Evolutionary conservation across 106 monocot species (phyloP).

Genomic region (Gastrodia elata): DNA sequence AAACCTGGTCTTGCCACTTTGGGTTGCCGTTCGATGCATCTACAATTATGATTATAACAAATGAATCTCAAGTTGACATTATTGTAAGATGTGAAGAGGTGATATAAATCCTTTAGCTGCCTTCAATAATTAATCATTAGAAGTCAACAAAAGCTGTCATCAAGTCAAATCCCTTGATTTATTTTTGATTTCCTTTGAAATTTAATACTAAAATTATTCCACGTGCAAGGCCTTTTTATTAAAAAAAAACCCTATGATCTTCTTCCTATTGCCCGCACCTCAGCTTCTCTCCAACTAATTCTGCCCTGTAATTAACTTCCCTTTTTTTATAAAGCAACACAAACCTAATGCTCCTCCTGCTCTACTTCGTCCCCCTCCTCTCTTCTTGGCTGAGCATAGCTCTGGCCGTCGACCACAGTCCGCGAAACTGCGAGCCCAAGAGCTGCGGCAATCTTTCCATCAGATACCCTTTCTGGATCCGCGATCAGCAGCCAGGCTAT

Average conservation of each 20-base stretch:
- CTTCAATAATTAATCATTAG: too few relatives aligned
- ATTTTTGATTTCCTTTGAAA: too few relatives aligned
- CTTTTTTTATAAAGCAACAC: background rate
- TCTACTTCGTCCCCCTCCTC: background rate
- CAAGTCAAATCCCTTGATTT: too few relatives aligned
- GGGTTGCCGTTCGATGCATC: too few relatives aligned
- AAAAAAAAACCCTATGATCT: background rate
- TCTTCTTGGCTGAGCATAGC: background rate
- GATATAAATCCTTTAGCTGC: too few relatives aligned
- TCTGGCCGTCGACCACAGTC: background rate
- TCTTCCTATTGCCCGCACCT: background rate
- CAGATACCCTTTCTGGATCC: conserved; percentile 14
- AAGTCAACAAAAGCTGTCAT: too few relatives aligned
- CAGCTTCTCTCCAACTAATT: background rate
- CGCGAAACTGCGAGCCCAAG: background rate
- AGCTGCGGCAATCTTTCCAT: background rate
- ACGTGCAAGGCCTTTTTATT: too few relatives aligned
- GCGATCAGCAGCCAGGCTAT: conserved; percentile 1
- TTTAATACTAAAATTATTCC: too few relatives aligned
- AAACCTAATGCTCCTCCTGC: background rate
- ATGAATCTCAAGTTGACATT: too few relatives aligned
- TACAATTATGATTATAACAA: too few relatives aligned
- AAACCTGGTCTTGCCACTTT: too few relatives aligned
- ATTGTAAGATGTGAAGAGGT: too few relatives aligned
- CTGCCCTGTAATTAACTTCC: background rate